Evolutionary conservation across 768 basidiomycete species (phyloP).

Genomic region (Phylloporus rhodoxanthus): DNA sequence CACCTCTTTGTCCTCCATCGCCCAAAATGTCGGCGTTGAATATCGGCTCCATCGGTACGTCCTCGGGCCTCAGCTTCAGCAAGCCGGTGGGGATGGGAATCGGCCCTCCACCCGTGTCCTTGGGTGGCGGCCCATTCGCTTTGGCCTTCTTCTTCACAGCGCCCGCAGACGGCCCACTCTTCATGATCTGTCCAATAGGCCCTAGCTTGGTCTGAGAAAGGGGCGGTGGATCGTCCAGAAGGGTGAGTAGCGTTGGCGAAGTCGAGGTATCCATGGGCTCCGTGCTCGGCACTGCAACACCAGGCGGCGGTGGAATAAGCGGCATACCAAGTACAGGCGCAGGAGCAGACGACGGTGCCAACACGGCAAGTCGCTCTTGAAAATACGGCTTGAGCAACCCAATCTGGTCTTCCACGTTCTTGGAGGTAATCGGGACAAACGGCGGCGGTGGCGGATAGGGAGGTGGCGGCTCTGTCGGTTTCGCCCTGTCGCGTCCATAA

Average conservation of each 20-base stretch:
- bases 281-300: not conserved
- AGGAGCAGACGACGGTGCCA: conserved; percentile 31
- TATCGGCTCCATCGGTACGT: conserved; percentile 17
- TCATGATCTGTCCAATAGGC: conserved; percentile 70
- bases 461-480: conserved; percentile 68
- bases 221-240: conserved; percentile 62
- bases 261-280: not conserved
- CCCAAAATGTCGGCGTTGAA: conserved; percentile 9
- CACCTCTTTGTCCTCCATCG: conserved; percentile 6
- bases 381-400: conserved; percentile 80
- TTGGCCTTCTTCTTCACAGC: conserved; percentile 58
- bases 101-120: conserved; percentile 18
- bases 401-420: conserved; percentile 71
- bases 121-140: conserved; percentile 20
- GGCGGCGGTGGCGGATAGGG: conserved; percentile 83
- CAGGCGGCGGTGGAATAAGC: conserved; percentile 10
- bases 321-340: conserved; percentile 13
- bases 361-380: conserved; percentile 45
- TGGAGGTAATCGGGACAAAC: conserved; percentile 64
- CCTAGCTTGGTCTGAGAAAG: conserved; percentile 65
- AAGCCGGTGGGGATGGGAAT: conserved; percentile 17
- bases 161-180: conserved; percentile 39
- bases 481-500: conserved; percentile 36
- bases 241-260: conserved; percentile 26
- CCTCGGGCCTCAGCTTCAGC: conserved; percentile 16